These are phyloP conservation scores for Phialemonium atrogriseum DNA, from an alignment of 2,329 filamentous ascomycete genomes.

Conservation along the genomic window DNA sequence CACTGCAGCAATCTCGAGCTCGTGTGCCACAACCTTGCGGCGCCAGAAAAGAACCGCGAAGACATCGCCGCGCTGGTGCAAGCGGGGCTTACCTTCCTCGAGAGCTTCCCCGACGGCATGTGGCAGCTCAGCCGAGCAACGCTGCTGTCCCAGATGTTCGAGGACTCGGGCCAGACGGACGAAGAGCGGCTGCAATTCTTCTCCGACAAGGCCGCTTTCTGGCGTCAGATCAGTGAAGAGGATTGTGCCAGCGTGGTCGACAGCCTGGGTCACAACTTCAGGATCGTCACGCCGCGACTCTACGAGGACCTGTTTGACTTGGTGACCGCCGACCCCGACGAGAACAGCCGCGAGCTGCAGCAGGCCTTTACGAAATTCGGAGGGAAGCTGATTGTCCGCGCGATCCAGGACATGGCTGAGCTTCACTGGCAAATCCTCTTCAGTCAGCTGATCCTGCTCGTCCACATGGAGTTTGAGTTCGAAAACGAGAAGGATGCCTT, in stretches of 20 bases:
- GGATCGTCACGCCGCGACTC: slow-evolving; percentile 44
- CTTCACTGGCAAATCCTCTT: slow-evolving; percentile 68
- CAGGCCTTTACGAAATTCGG: slow-evolving; percentile 66
- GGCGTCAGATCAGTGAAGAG: slow-evolving; percentile 73
- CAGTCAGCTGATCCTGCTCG: slow-evolving; percentile 72
- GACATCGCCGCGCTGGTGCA: slow-evolving; percentile 56
- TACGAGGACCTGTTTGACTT: slow-evolving; percentile 45
- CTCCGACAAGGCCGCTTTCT: slow-evolving; percentile 71
- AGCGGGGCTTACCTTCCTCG: slow-evolving; percentile 62
- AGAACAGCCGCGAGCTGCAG: slow-evolving; percentile 34
- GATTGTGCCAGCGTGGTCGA: slow-evolving; percentile 64
- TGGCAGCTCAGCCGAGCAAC: slow-evolving; percentile 59
- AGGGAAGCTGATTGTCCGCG: slow-evolving; percentile 62
- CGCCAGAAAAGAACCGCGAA: slow-evolving; percentile 43
- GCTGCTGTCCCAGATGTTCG: slow-evolving; percentile 64
- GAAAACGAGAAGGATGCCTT: slow-evolving; percentile 63
- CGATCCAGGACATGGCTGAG: slow-evolving; percentile 70
- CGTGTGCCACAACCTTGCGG: slow-evolving; percentile 58
- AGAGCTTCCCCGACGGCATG: slow-evolving; percentile 61
- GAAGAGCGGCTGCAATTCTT: slow-evolving; percentile 69
- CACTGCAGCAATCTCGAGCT: slow-evolving; percentile 72
- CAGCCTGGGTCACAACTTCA: slow-evolving; percentile 59
- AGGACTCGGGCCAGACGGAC: slow-evolving; percentile 61
- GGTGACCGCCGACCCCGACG: slow-evolving; percentile 35
- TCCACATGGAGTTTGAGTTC: slow-evolving; percentile 80